Percentiles rank a stretch among this genome's conserved stretches.
phyloP scores from a whole-genome alignment of 345 rosid species.

The Brassica cretica region DNA sequence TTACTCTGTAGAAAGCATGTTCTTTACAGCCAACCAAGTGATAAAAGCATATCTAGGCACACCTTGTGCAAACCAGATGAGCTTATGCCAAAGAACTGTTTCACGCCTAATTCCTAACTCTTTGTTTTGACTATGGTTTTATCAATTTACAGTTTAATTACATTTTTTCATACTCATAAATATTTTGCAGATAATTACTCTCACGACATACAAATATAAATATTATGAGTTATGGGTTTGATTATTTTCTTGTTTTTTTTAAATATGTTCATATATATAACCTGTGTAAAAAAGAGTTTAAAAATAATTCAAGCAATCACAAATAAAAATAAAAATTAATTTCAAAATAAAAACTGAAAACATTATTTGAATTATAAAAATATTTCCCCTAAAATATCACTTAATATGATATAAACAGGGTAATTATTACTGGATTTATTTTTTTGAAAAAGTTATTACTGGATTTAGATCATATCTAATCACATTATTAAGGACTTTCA shows the following conservation, averaged over 20 bases:
- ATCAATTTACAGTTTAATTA: background rate
- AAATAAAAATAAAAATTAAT: background rate
- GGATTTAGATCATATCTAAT: background rate
- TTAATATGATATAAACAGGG: background rate
- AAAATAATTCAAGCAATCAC: too few species aligned
- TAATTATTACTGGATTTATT: background rate
- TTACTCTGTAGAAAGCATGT: too few species aligned
- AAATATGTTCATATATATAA: too few species aligned
- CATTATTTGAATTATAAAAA: background rate
- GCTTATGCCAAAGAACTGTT: too few species aligned
- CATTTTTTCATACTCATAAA: background rate
- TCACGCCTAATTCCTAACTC: background rate
- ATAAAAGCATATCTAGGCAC: too few species aligned
- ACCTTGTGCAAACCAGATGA: too few species aligned
- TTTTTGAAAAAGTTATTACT: too few species aligned
- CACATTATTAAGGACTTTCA: background rate
- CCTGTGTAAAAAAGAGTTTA: too few species aligned
- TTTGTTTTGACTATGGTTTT: constrained; percentile 5
- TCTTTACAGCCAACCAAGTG: too few species aligned
- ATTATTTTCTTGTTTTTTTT: background rate
- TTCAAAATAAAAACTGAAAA: background rate
- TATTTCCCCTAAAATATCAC: background rate
- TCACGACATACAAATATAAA: background rate
- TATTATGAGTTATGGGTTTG: background rate
- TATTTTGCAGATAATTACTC: background rate